phyloP scores from a whole-genome alignment of 2,329 filamentous ascomycete species.

The Lachnellula suecica region DNA sequence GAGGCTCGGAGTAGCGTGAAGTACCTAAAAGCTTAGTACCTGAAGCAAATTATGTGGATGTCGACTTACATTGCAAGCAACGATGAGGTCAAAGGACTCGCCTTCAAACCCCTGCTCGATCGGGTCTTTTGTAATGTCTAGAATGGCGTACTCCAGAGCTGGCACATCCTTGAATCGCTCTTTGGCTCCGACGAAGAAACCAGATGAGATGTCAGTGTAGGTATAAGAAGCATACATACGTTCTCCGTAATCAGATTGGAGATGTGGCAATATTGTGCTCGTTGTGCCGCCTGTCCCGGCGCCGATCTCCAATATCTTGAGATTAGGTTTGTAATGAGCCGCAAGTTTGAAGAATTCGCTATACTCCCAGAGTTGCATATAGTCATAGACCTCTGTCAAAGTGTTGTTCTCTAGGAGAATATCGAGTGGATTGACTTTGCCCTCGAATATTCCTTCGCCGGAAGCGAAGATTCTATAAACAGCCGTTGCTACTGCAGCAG shows the following conservation, averaged over 20 bases:
- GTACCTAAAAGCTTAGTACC: too few species aligned
- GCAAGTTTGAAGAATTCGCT: conserved; percentile 26
- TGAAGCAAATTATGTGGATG: too few species aligned
- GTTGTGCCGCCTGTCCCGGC: conserved; percentile 25
- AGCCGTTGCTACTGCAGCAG: too few species aligned
- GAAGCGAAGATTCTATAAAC: too few species aligned
- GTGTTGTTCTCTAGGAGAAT: too few species aligned
- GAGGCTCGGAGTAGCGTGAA: conserved; percentile 24
- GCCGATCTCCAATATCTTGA: conserved; percentile 34
- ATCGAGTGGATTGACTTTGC: too few species aligned
- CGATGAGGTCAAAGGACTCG: conserved; percentile 28
- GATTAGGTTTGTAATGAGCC: conserved; percentile 25
- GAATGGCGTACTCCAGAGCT: conserved; percentile 30
- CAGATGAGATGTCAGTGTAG: conserved; percentile 26
- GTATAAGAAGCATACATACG: conserved; percentile 11
- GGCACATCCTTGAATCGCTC: conserved; percentile 31
- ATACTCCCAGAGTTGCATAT: conserved; percentile 8
- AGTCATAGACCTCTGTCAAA: conserved; percentile 10
- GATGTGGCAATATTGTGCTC: conserved; percentile 10
- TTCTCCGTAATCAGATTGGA: conserved; percentile 2
- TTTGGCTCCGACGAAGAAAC: conserved; percentile 34
- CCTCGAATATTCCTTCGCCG: too few species aligned
- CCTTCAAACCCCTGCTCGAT: conserved; percentile 35
- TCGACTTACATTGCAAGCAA: conserved; percentile 25
- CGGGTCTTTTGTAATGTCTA: conserved; percentile 36